phyloP scores from a whole-genome alignment of 208 protist species.

The Trichomonas vaginalis region DNA sequence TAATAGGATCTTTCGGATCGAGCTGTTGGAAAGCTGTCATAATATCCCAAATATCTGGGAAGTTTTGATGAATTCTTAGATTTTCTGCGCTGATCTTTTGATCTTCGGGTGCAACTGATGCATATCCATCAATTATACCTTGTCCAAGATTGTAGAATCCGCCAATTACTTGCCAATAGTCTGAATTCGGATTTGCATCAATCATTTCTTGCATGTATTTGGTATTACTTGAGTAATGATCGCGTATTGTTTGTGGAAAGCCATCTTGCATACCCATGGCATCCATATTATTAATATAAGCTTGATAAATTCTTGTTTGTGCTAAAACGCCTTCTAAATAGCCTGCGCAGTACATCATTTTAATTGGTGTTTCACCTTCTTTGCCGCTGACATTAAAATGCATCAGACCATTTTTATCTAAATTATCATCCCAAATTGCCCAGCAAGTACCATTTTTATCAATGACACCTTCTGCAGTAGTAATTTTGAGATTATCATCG shows the following conservation, averaged over 20 bases:
- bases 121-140: background rate
- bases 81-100: background rate
- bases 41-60: background rate
- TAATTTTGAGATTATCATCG: background rate
- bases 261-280: background rate
- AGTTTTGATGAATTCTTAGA: background rate
- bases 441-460: background rate
- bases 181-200: background rate
- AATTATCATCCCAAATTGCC: background rate
- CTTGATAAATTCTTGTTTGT: background rate
- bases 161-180: background rate
- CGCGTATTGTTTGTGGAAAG: background rate
- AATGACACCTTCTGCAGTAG: background rate
- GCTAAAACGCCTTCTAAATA: background rate
- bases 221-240: background rate
- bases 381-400: background rate
- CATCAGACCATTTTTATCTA: background rate
- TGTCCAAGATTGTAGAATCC: background rate
- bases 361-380: background rate
- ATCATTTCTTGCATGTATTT: background rate
- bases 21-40: background rate
- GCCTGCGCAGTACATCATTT: background rate
- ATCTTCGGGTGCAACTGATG: background rate
- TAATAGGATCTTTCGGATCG: no score
- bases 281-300: background rate